Percentiles rank a stretch among this genome's conserved stretches.
These are phyloP conservation scores for Suhomyces bokatorum DNA, from an alignment of 1,139 yeast species.

Conservation along the genomic window DNA sequence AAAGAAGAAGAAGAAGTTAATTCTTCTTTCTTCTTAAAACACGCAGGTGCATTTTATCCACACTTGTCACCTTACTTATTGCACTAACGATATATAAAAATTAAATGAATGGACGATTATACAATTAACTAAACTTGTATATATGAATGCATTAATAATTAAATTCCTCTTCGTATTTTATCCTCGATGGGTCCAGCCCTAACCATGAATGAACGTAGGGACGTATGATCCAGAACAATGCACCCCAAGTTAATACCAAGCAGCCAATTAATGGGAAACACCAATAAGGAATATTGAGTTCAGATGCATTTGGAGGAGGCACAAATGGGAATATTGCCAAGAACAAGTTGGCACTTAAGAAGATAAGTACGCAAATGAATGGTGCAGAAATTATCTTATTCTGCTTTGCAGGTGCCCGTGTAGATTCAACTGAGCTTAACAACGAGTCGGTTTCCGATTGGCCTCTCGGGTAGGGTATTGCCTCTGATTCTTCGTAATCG, in stretches of 20 bases:
- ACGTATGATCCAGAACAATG: conserved; percentile 25
- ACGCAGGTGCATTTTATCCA: neutral
- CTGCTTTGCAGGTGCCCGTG: neutral
- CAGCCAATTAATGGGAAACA: conserved; percentile 58
- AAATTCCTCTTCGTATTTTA: conserved; percentile 17
- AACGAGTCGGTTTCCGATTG: conserved; percentile 8
- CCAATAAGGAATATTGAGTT: conserved; percentile 49
- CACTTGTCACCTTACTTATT: neutral
- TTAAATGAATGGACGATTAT: conserved; percentile 8
- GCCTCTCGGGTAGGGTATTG: neutral
- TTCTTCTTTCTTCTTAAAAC: conserved; percentile 15
- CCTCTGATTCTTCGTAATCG: conserved; percentile 5
- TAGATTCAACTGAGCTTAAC: conserved; percentile 1
- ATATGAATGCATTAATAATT: neutral
- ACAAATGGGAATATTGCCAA: conserved; percentile 59
- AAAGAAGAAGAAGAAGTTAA: conserved; percentile 41
- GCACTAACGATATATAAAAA: conserved; percentile 1
- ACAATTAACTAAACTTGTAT: neutral
- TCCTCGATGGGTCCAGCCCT: conserved; percentile 13
- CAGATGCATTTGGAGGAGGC: conserved; percentile 46
- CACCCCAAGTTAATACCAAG: conserved; percentile 48
- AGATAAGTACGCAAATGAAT: conserved; percentile 33
- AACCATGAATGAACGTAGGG: conserved; percentile 10
- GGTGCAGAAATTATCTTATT: conserved; percentile 29
- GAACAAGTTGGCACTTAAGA: conserved; percentile 51